These are phyloP conservation scores for Aspergillus sp. DNA, from an alignment of 2,329 filamentous ascomycete genomes.

Conservation along the genomic window DNA sequence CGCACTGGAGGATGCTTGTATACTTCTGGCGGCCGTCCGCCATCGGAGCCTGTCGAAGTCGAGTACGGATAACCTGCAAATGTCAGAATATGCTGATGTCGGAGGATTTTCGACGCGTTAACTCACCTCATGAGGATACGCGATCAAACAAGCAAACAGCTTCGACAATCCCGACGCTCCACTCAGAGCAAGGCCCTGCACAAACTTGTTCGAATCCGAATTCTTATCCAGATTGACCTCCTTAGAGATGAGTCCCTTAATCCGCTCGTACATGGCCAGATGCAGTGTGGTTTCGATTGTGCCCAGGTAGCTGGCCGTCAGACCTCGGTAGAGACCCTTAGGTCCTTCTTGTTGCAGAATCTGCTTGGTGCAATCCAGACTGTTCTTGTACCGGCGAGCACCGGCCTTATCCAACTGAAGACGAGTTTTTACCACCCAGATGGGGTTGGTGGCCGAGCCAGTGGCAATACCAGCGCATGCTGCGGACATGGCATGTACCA, in stretches of 20 bases:
- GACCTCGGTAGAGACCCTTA: constrained; percentile 81
- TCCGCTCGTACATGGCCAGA: constrained; percentile 39
- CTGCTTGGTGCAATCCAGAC: constrained; percentile 69
- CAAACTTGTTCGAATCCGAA: constrained; percentile 17
- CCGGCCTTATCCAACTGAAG: constrained; percentile 52
- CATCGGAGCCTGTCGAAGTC: constrained; percentile 39
- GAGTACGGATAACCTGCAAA: constrained; percentile 38
- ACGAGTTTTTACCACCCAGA: constrained; percentile 68
- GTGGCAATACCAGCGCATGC: constrained; percentile 39
- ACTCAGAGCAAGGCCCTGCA: constrained; percentile 26
- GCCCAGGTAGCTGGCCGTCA: constrained; percentile 67
- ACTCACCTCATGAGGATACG: constrained; percentile 40
- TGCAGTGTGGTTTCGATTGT: constrained; percentile 41
- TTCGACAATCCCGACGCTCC: constrained; percentile 40
- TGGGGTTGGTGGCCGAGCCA: constrained; percentile 41
- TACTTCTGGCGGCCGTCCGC: constrained; percentile 39
- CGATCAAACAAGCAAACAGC: constrained; percentile 34
- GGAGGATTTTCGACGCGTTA: background rate
- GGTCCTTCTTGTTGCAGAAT: constrained; percentile 85
- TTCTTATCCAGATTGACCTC: constrained; percentile 16
- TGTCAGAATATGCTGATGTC: background rate
- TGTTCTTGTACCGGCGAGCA: constrained; percentile 49
- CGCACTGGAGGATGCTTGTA: constrained; percentile 39
- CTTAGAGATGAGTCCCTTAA: constrained; percentile 32
- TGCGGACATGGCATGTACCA: constrained; percentile 39